Base-by-base conservation (phyloP, 2,329 filamentous ascomycete species). In the Sporothrix humicola region DNA sequence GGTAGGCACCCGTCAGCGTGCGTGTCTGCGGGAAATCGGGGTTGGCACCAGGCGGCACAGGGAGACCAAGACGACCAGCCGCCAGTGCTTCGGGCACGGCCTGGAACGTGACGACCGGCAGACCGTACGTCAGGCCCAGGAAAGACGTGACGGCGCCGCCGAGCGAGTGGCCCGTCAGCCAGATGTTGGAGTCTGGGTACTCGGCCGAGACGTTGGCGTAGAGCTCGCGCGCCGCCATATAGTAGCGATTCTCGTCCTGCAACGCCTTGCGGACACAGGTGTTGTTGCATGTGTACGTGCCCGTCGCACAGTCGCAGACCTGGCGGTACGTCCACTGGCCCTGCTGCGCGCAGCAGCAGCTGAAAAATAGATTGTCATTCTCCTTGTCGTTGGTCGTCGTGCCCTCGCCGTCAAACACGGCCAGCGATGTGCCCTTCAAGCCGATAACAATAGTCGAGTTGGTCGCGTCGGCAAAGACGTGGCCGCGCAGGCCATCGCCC, bases 321-420 rank as follows among this genome's bases (percentile, higher is more conserved):
- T 97, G 92, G 75, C 93, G 91, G 91, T 94, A 98, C 17, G 94
- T 90, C 83, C 91, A 94, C 76, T 94, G 93, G 0, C 95, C 94
- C 78, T 97, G 95, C 82, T 98, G 94, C 3, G 90, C 96, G 82
- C 96, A 99, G 82, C 96, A 99, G 83, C 96, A 99, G 80, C 95
- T 97, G 84, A 98, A 98, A 82, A 97, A 97, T 10, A 99, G 86
- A 80, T 99, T 99, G 82, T 99, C 96, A 81, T 98, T 99, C 79
- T 95, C 86, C 84, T 99, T 99, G 84, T 99, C 96, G 77, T 97
- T 97, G 37, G 94, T 97, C 0, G 95, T 98, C 0, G 96, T 98
- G 70, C 95, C 95, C 52, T 95, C 93, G n/a, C 96, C 96, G 81
- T 98, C 95, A 80, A 98, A 98, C 3, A 98, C 91, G 13, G 96